Conservation (phyloP, 2,329 filamentous ascomycete species). For the Aureobasidium sp. region DNA sequence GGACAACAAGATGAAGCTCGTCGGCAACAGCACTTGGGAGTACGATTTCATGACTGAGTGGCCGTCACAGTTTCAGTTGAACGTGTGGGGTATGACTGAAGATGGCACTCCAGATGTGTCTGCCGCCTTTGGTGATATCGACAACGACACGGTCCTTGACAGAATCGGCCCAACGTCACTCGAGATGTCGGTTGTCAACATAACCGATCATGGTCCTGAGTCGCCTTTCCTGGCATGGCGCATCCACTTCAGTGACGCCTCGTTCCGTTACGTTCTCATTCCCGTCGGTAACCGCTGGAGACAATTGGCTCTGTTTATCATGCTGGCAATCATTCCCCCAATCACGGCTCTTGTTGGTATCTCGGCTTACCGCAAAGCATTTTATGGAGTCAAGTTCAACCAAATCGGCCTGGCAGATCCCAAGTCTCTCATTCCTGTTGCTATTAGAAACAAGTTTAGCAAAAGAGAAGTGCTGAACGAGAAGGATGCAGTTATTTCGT, state of each 20-base stretch:
- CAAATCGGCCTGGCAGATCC: conserved; percentile 49
- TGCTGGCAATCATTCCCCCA: conserved; percentile 50
- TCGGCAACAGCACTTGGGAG: conserved; percentile 49
- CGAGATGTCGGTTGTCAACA: conserved; percentile 51
- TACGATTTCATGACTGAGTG: conserved; percentile 58
- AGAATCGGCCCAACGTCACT: conserved; percentile 55
- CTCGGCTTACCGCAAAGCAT: conserved; percentile 53
- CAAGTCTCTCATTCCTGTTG: conserved; percentile 33
- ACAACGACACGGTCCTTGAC: conserved; percentile 55
- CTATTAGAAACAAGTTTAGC: conserved; percentile 30
- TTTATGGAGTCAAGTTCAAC: conserved; percentile 59
- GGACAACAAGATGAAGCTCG: conserved; percentile 45
- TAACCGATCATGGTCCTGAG: conserved; percentile 47
- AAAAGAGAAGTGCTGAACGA: conserved; percentile 23
- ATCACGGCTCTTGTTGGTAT: conserved; percentile 44
- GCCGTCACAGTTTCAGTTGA: conserved; percentile 56
- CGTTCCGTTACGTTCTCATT: conserved; percentile 44
- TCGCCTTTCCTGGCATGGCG: conserved; percentile 51
- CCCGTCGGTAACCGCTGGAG: conserved; percentile 48
- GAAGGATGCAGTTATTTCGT: conserved; percentile 27
- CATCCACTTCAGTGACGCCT: conserved; percentile 50
- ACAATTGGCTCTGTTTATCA: conserved; percentile 49
- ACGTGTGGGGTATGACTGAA: conserved; percentile 60
- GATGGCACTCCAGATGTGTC: conserved; percentile 57
- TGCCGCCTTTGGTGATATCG: conserved; percentile 55